Base-by-base conservation (phyloP, 2,329 filamentous ascomycete species). In the Diaporthe batatas region DNA sequence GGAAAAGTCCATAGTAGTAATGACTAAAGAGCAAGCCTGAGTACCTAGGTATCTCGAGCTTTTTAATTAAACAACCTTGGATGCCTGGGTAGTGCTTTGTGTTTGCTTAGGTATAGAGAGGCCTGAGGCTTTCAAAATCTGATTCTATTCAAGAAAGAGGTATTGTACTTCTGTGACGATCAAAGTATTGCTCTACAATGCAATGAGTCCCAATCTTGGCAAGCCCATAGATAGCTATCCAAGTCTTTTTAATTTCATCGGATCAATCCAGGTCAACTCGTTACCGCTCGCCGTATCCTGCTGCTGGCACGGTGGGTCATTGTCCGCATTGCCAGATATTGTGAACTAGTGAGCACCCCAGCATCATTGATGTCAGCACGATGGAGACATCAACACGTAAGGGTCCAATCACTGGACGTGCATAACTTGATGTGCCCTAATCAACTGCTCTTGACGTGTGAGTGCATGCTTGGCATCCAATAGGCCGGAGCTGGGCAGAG, bases 391-490 rank as follows among this genome's bases (percentile, higher is more conserved):
- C 8, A 10, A n/a, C 21, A n/a, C 21, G 21, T 29, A 14, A 23
- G 23, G 23, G 29, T n/a, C 62, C 62, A 51, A 65, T 65, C 62
- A 65, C 12, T 7, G 36, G 25, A 23, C 62, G 12, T 18, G 3
- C 23, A 51, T 51, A 18, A 0, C 44, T 65, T 14, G 21, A 21
- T 36, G 21, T 23, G 16, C 62, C 32, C 29, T 36, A 10, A 25
- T 21, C 6, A 16, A 25, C 14, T 65, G 32, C 11, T 47, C 44
- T 32, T 65, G 47, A 65, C 44, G 44, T 65, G 18, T 36, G 21
- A 14, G 25, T 65, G 62, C 62, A 65, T 65, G 62, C 44, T 65
- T 51, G 44, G 62, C 62, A 51, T 65, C 62, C 62, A 65, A 23
- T 34, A 16, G 12, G 29, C 62, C 29, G 44, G 42, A 36, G 59